Base-by-base conservation (phyloP, 257 asterid genomes). In the Coffea canephora region DNA sequence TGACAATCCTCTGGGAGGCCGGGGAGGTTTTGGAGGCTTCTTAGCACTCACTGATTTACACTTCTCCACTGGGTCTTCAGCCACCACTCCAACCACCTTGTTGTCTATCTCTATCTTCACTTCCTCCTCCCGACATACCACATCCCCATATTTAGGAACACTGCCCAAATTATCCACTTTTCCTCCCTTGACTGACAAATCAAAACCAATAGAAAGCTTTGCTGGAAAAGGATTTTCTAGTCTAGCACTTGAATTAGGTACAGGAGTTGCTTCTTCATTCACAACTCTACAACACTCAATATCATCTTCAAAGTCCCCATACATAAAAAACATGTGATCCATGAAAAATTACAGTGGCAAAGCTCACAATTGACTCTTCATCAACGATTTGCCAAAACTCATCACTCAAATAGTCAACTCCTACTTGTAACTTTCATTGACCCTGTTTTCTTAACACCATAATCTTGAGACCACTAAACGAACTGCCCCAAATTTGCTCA, bases 11-110 rank as follows among this genome's bases (percentile, higher is more conserved):
- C 92, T 77, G 0, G 98, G 96, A 34, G 98, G 98, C 0, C 97
- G 96, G 1, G 98, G 95, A 19, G 98, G 98, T 59, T 90, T 90
- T 8, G 92, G 95, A 34, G 93, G 93, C 88, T 89, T 92, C 77
- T 93, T 91, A 25, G 88, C 97, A 78, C 94, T 85, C 78, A 72
- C 52, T 3, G 94, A 84, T 41, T 83, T 82, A 0, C 91, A 87
- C 79, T 85, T 94, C 45, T 72, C 88, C 31, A 66, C 70, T 45
- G 69, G 66, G 39, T 78, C 76, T 67, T 69, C 57, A 12, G 19
- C 73, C 52, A 69, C 59, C 18, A 54, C 79, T 70, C 48, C 83
- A 5, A 6, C 83, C 78, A 48, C 69, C 76, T 69, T 80, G 57
- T 74, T 61, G 15, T 73, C 72, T 52, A 65, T 73, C 23, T 79